Conservation (phyloP, 2,329 filamentous ascomycete species). For the Claviceps paspali region DNA sequence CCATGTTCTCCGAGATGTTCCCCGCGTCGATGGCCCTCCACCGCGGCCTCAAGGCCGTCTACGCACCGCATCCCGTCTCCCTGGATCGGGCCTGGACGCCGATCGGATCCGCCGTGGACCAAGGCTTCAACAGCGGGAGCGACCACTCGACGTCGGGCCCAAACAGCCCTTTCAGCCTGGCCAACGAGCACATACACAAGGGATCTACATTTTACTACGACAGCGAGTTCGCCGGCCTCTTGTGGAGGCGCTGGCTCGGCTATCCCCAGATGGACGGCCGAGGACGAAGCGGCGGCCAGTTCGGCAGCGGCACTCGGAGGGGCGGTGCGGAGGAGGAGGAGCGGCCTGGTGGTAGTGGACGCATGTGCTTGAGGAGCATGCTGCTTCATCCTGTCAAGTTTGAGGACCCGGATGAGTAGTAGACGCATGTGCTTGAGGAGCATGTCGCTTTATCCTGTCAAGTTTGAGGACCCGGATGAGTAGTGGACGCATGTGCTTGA, state of each 20-base stretch:
- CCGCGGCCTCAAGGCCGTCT: constrained; percentile 64
- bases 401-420: constrained; percentile 28
- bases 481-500: constrained; percentile 58
- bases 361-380: constrained; percentile 69
- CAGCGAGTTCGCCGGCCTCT: constrained; percentile 56
- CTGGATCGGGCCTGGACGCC: constrained; percentile 62
- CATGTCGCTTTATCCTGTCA: constrained; percentile 71
- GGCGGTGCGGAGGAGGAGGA: constrained; percentile 38
- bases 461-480: constrained; percentile 37
- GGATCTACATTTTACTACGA: constrained; percentile 80
- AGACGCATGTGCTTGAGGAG: constrained; percentile 67
- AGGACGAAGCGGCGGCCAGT: constrained; percentile 33
- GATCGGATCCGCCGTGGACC: constrained; percentile 45
- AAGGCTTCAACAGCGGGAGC: constrained; percentile 65
- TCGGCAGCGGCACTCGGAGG: constrained; percentile 29
- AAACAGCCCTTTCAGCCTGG: constrained; percentile 50
- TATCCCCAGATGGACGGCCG: constrained; percentile 38
- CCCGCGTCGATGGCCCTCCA: constrained; percentile 55
- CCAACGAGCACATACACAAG: constrained; percentile 69
- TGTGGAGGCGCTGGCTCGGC: constrained; percentile 67
- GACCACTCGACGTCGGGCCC: constrained; percentile 49
- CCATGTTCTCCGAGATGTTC: constrained; percentile 72
- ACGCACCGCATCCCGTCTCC: constrained; percentile 69
- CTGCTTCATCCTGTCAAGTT: constrained; percentile 69
- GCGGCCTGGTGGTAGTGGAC: constrained; percentile 31